These are phyloP conservation scores for Prosopis cineraria DNA, from an alignment of 306 rosid species.

Conservation along the genomic window DNA sequence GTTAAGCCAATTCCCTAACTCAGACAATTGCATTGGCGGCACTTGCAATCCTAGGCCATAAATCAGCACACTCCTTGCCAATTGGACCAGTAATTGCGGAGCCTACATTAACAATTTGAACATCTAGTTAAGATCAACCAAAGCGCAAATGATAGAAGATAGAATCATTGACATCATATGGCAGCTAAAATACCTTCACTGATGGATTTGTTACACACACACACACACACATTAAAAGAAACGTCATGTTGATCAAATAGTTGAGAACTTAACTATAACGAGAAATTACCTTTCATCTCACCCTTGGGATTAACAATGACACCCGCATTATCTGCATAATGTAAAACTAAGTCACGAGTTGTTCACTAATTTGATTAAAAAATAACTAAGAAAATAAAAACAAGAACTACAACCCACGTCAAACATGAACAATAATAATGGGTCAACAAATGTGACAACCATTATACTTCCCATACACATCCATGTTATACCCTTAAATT, in stretches of 20 bases:
- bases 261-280: background rate
- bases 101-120: conserved; percentile 41
- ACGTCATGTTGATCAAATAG: background rate
- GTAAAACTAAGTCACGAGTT: background rate
- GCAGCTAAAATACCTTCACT: background rate
- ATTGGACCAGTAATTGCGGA: conserved; percentile 91
- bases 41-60: conserved; percentile 94
- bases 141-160: background rate
- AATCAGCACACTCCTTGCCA: conserved; percentile 92
- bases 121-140: background rate
- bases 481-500: background rate
- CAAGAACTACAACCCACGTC: background rate
- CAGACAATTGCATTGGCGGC: conserved; percentile 88
- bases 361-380: background rate
- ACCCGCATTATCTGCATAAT: conserved; percentile 74
- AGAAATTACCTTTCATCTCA: conserved; percentile 75
- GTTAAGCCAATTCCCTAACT: background rate
- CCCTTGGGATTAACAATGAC: conserved; percentile 92
- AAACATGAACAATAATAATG: background rate
- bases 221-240: too few relatives aligned
- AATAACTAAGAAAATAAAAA: background rate
- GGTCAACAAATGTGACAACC: background rate
- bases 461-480: background rate
- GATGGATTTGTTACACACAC: background rate
- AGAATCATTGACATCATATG: background rate